phyloP scores from a whole-genome alignment of 495 filamentous ascomycete genomes.

The Penicillium egyptiacum region DNA sequence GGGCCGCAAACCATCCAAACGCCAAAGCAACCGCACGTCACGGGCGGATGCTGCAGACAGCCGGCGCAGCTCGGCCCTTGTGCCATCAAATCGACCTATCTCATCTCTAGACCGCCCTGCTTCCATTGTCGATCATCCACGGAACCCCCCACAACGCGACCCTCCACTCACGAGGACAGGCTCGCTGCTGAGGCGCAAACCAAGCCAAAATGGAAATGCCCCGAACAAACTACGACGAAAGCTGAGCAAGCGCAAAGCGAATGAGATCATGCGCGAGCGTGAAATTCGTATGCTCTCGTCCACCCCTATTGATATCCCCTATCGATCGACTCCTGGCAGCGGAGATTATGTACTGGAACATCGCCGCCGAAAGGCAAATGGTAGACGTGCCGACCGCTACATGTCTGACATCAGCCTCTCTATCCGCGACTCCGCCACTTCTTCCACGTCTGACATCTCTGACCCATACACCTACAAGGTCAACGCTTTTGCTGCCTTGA shows the following conservation, averaged over 20 bases:
- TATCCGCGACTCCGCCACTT: constrained; percentile 67
- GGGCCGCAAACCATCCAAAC: constrained; percentile 45
- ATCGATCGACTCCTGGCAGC: constrained; percentile 53
- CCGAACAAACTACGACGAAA: constrained; percentile 60
- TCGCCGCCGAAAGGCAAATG: constrained; percentile 57
- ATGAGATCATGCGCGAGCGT: constrained; percentile 74
- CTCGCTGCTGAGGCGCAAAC: constrained; percentile 66
- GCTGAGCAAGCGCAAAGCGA: constrained; percentile 74
- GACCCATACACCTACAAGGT: constrained; percentile 74
- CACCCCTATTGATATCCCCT: constrained; percentile 60
- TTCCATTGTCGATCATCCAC: constrained; percentile 17
- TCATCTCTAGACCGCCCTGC: constrained; percentile 23
- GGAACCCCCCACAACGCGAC: constrained; percentile 14
- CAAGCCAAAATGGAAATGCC: constrained; percentile 51
- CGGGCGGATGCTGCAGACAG: constrained; percentile 31
- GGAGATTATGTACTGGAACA: constrained; percentile 54
- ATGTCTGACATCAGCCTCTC: constrained; percentile 76
- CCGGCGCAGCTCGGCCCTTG: constrained; percentile 35
- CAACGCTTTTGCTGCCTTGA: constrained; percentile 68
- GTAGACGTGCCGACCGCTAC: constrained; percentile 58
- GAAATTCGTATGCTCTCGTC: constrained; percentile 83
- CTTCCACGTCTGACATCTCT: constrained; percentile 67
- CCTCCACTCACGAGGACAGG: constrained; percentile 47
- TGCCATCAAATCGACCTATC: constrained; percentile 28
- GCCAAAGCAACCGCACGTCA: constrained; percentile 39